Base-by-base conservation (phyloP, 2,329 filamentous ascomycete genomes). In the Dendrostoma leiphaemia region DNA sequence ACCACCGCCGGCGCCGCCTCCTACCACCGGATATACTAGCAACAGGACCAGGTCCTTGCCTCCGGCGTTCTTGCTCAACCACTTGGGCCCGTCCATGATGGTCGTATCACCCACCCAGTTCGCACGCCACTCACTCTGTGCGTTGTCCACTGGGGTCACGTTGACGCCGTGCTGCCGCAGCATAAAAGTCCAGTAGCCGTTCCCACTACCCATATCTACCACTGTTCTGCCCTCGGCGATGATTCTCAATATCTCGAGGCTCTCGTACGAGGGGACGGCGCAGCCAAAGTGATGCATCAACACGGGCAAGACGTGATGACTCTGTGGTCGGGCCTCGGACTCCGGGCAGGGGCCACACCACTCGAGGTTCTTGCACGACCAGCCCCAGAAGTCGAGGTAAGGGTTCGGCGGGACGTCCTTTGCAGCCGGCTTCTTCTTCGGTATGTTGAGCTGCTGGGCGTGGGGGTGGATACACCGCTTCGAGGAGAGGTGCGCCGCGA, bases 231-330 rank as follows among this genome's bases (percentile, higher is more conserved):
- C 75, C 1, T 75, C 76, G 6, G 81, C 76, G 2, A 89, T 66
- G 45, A 78, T 72, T 32, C 77, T 77, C 29, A 91, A 76, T 21
- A 87, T 72, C 58, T 79, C 73, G 12, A 91, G 71, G 2, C 81
- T 76, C 62, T 90, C 85, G 67, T 87, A 86, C 9, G 80, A 82
- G 0, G 88, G 88, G 19, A 84, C 84, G 1, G 82, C 81, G 70
- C 88, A 91, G 48, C 87, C 87, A 67, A 91, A 91, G 69, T 91
- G 88, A 70, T 91, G 88, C 78, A 90, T 91, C 52, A 90, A 76
- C 17, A 91, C 74, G 2, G 88, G 88, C 8, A 91, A 76, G 6
- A 89, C 75, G 61, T 88, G 86, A 69, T 91, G 88, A 47, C 79
- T 81, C 49, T 74, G 76, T 4, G 80, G 77, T 24, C 75, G 70